phyloP scores from a whole-genome alignment of 2,329 filamentous ascomycete genomes.

The Tympanopsis confertula region DNA sequence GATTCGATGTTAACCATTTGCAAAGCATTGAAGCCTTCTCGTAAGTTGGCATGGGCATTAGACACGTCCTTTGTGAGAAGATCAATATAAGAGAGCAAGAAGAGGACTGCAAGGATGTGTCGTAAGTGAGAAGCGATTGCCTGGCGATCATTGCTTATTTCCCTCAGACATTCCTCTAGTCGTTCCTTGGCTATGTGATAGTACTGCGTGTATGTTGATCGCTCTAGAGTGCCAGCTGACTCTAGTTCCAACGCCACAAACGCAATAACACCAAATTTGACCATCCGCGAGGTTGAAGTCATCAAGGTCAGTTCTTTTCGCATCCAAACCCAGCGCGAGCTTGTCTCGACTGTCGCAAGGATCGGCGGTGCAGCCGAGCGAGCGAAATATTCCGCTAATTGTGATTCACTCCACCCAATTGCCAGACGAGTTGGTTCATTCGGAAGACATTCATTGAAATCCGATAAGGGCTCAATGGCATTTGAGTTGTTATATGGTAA shows the following conservation, averaged over 20 bases:
- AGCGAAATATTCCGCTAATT: constrained; percentile 34
- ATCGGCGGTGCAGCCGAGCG: constrained; percentile 37
- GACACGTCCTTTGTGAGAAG: constrained; percentile 9
- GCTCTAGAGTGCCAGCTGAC: constrained; percentile 9
- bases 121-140: constrained; percentile 9
- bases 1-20: constrained; percentile 10
- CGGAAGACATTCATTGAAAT: constrained; percentile 10
- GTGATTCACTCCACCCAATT: constrained; percentile 17
- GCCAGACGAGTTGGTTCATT: constrained; percentile 10
- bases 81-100: constrained; percentile 25
- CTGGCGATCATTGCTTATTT: constrained; percentile 6
- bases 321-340: constrained; percentile 36
- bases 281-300: constrained; percentile 31
- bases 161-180: constrained; percentile 9
- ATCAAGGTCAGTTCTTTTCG: constrained; percentile 34
- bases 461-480: constrained; percentile 6
- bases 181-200: constrained; percentile 16
- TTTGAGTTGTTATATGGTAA: constrained; percentile 5
- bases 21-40: constrained; percentile 20
- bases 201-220: constrained; percentile 12
- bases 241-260: constrained; percentile 21
- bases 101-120: constrained; percentile 20
- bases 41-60: constrained; percentile 21
- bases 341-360: constrained; percentile 37
- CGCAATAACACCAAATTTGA: constrained; percentile 23